Conservation (phyloP, 2,329 filamentous ascomycete genomes). For the Elsinoe necatrix region DNA sequence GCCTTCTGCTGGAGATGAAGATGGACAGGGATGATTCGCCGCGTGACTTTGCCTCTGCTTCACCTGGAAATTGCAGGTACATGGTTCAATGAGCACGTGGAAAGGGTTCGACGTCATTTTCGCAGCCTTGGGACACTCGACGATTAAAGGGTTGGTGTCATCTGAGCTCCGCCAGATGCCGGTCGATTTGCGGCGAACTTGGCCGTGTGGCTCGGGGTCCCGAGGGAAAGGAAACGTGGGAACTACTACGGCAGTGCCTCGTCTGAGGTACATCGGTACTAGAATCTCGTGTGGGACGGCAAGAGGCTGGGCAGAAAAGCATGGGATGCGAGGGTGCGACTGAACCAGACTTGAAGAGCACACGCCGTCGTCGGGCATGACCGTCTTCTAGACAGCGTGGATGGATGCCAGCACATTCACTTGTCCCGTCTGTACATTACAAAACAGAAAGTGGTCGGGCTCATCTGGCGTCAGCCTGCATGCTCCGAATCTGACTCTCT, state of each 20-base stretch:
- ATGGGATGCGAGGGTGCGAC: background rate
- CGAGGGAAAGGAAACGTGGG: background rate
- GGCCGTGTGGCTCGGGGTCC: background rate
- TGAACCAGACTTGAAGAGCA: constrained; percentile 2
- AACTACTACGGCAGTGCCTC: background rate
- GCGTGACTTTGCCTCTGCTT: background rate
- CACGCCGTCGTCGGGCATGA: constrained; percentile 9
- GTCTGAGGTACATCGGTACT: background rate
- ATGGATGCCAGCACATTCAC: background rate
- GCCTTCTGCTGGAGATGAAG: background rate
- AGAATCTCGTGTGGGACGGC: background rate
- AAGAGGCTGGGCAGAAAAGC: background rate
- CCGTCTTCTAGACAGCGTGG: background rate
- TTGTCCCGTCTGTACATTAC: background rate
- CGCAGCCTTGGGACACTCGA: background rate
- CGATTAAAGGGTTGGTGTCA: background rate
- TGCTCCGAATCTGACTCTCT: background rate
- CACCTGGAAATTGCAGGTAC: background rate
- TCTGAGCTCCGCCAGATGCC: background rate
- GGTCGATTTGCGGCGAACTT: background rate
- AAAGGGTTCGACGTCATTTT: background rate
- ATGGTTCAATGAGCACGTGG: constrained; percentile 11
- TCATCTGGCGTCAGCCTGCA: constrained; percentile 3
- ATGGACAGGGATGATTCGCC: background rate
- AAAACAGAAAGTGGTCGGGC: background rate